Base-by-base conservation (phyloP, 257 asterid species). In the Solanum megistacrolobum region DNA sequence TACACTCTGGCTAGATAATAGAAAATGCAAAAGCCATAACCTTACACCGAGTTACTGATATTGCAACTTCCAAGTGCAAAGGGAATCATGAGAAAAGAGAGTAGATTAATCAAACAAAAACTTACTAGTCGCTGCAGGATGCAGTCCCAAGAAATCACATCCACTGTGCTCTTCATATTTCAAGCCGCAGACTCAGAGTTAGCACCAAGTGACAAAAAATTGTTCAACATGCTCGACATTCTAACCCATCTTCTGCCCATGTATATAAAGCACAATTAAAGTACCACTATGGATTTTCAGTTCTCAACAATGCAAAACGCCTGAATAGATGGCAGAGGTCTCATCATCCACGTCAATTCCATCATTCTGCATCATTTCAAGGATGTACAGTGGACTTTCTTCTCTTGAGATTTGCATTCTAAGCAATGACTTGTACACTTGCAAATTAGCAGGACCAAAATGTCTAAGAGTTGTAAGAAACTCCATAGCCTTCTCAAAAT, bases 281-380 rank as follows among this genome's bases (percentile, higher is more conserved):
- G 83, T 21, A 72, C 27, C 14, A 35, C 43, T 60, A 72, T 73
- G 60, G 18, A 21, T 78, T 39, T 78, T 78, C 62, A 39, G 62
- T 78, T 78, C 35, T 78, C 60, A 41, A 41, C 79, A 52, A 71
- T 16, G 35, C 65, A 34, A 16, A 85, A 71, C 20, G 41, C 65
- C 41, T 71, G 41, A 32, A 71, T 18, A 71, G 25, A 71, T 32
- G 79, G 41, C n/a, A 16, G 41, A 71, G 79, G 41, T 32, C 25
- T 72, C 81, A 72, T 72, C 87, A 75, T 89, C 86, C 89, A 86
- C 6, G 12, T 25, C 41, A 62, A 88, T 88, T 68, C 87, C 90
- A 86, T 89, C 91, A 78, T 89, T 69, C 60, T 46, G 85, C 91
- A 91, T 91, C 87, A 86, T 75, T 35, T 83, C 74, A 14, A 89